These are phyloP conservation scores for Tylopilus orsonianus DNA, from an alignment of 1,284 basidiomycete species.

Conservation along the genomic window DNA sequence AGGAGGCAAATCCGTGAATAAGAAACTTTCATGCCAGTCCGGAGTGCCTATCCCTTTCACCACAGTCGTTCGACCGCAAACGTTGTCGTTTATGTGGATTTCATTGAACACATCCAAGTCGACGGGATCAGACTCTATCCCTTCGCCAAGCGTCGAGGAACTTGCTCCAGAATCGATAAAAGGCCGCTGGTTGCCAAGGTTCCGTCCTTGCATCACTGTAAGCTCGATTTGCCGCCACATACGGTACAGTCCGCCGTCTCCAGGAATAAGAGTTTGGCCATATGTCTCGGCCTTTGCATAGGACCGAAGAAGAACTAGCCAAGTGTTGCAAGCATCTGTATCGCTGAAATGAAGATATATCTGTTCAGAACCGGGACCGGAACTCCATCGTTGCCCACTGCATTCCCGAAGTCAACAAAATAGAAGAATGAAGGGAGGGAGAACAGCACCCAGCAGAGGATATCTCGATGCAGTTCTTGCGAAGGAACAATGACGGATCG, in stretches of 20 bases:
- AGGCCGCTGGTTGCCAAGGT: constrained; percentile 52
- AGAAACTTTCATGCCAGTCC: constrained; percentile 78
- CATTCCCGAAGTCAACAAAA: constrained; percentile 8
- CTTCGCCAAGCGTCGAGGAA: constrained; percentile 32
- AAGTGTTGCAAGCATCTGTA: constrained; percentile 59
- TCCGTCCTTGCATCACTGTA: constrained; percentile 66
- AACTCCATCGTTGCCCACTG: constrained; percentile 63
- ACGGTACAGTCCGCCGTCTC: constrained; percentile 73
- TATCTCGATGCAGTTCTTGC: constrained; percentile 69
- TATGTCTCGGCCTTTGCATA: constrained; percentile 78
- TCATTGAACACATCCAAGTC: constrained; percentile 74
- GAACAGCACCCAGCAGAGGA: constrained; percentile 55
- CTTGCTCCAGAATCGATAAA: constrained; percentile 28
- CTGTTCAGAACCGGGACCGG: constrained; percentile 56
- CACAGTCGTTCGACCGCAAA: constrained; percentile 70
- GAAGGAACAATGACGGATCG: constrained; percentile 69
- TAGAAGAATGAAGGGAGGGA: constrained; percentile 4
- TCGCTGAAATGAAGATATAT: constrained; percentile 68
- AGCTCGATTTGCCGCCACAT: constrained; percentile 83
- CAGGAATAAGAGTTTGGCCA: constrained; percentile 54
- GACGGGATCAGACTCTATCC: constrained; percentile 48
- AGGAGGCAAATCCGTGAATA: constrained; percentile 69
- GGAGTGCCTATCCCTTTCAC: constrained; percentile 64
- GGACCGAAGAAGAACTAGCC: constrained; percentile 73
- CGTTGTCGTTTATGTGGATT: constrained; percentile 58